Conservation (phyloP, 352 stramenopile genomes). For the Phytophthora pinifolia region DNA sequence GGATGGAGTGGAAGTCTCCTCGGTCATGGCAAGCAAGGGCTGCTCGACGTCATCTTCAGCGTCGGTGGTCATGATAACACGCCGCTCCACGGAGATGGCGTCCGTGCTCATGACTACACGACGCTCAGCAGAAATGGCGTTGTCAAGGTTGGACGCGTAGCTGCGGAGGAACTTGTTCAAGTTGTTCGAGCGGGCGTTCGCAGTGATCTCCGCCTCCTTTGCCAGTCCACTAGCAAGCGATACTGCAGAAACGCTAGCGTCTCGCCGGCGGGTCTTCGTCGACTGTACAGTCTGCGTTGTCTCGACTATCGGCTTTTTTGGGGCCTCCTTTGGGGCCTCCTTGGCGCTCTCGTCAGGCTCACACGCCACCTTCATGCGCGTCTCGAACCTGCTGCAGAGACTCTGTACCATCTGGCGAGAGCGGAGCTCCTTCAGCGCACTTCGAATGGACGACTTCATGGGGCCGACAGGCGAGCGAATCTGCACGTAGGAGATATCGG, state of each 20-base stretch:
- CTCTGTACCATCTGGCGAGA: slow-evolving; percentile 52
- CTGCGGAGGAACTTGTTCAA: slow-evolving; percentile 67
- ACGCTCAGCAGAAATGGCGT: slow-evolving; percentile 18
- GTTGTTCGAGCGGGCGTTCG: slow-evolving; percentile 48
- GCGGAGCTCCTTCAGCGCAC: slow-evolving; percentile 45
- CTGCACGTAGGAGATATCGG: slow-evolving; percentile 25
- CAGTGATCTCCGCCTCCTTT: slow-evolving; percentile 20
- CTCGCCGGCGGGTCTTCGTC: slow-evolving; percentile 14
- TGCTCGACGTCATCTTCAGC: slow-evolving; percentile 19
- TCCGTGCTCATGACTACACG: slow-evolving; percentile 8
- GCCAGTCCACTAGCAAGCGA: slow-evolving; percentile 4
- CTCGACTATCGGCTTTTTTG: slow-evolving; percentile 7
- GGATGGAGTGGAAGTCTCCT: slow-evolving; percentile 1
- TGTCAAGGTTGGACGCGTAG: slow-evolving; percentile 68
- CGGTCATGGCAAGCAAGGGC: slow-evolving; percentile 13
- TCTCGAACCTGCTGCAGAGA: slow-evolving; percentile 58
- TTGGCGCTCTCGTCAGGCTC: slow-evolving; percentile 20
- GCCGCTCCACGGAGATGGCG: slow-evolving; percentile 9
- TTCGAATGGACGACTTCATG: slow-evolving; percentile 51
- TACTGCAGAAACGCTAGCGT: slow-evolving; percentile 14
- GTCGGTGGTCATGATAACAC: slow-evolving; percentile 16
- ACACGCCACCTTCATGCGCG: slow-evolving; percentile 19
- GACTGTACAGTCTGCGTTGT: neutral
- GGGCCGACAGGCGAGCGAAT: slow-evolving; percentile 27
- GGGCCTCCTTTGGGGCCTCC: too few relatives aligned